Conservation (phyloP, 2,329 filamentous ascomycete genomes). For the Colletotrichum sp. region DNA sequence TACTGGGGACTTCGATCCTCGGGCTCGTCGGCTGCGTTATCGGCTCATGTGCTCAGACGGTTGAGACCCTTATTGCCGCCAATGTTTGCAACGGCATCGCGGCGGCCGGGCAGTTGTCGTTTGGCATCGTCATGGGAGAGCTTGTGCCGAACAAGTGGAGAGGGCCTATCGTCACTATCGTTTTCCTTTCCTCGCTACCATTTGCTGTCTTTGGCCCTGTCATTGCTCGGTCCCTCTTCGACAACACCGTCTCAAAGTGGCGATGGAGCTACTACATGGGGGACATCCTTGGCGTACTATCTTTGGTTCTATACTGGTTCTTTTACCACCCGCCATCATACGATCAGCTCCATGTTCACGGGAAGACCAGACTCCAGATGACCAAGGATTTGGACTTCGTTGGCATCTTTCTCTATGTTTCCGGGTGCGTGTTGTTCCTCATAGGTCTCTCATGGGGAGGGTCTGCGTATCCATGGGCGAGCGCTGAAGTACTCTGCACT, state of each 20-base stretch:
- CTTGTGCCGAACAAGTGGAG: constrained; percentile 47
- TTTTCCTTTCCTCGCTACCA: constrained; percentile 43
- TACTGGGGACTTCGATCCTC: constrained; percentile 28
- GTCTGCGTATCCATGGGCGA: neutral
- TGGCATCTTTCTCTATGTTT: constrained; percentile 46
- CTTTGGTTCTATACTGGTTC: constrained; percentile 43
- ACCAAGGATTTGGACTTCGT: constrained; percentile 49
- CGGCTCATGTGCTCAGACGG: constrained; percentile 35
- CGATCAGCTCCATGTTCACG: constrained; percentile 42
- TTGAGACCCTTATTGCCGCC: constrained; percentile 40
- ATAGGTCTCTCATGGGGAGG: neutral
- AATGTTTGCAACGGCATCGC: constrained; percentile 42
- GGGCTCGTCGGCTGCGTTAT: constrained; percentile 43
- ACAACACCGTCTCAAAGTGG: constrained; percentile 47
- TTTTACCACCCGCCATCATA: constrained; percentile 54
- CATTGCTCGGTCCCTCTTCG: constrained; percentile 49
- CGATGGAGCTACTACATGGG: constrained; percentile 55
- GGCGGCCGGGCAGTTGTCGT: constrained; percentile 44
- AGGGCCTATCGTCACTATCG: constrained; percentile 37
- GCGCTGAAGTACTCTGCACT: constrained; percentile 34
- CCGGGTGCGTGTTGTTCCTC: constrained; percentile 36
- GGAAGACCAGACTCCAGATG: constrained; percentile 40
- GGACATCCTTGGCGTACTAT: constrained; percentile 45
- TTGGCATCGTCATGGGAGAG: constrained; percentile 45
- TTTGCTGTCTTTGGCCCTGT: constrained; percentile 50